Percentiles rank a stretch among this genome's conserved stretches.
These are phyloP conservation scores for Lophium mytilinum DNA, from an alignment of 495 filamentous ascomycete species.

Conservation along the genomic window DNA sequence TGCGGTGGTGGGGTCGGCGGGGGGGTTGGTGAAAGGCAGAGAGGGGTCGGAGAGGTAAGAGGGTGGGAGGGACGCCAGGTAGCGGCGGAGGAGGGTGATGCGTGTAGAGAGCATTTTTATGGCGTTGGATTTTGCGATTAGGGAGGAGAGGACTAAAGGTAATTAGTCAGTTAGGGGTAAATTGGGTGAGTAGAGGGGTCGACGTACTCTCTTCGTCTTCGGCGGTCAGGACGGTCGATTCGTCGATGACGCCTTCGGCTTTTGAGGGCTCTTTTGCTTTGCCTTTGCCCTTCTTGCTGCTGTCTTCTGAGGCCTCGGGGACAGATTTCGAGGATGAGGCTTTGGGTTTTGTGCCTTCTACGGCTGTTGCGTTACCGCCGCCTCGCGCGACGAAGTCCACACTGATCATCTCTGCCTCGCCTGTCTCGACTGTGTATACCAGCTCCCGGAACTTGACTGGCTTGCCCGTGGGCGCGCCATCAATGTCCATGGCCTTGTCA, in stretches of 20 bases:
- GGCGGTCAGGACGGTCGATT: constrained; percentile 50
- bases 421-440: constrained; percentile 81
- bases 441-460: constrained; percentile 70
- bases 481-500: constrained; percentile 55
- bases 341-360: constrained; percentile 32
- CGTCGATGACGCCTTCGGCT: constrained; percentile 17
- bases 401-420: constrained; percentile 94
- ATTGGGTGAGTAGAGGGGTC: neutral
- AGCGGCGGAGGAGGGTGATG: constrained; percentile 70
- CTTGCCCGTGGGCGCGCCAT: constrained; percentile 45
- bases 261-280: constrained; percentile 30
- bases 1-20: constrained; percentile 26
- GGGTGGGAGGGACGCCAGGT: constrained; percentile 65
- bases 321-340: constrained; percentile 13
- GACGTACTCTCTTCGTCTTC: constrained; percentile 67
- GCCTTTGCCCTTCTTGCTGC: constrained; percentile 35
- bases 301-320: constrained; percentile 23
- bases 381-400: constrained; percentile 84
- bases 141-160: constrained; percentile 50
- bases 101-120: constrained; percentile 84
- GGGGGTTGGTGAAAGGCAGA: constrained; percentile 12
- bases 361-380: constrained; percentile 66
- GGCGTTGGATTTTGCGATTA: constrained; percentile 84
- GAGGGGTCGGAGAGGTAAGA: constrained; percentile 44
- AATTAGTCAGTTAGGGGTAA: constrained; percentile 14